Evolutionary conservation across 345 rosid genomes (phyloP).

Genomic region (Citrus trifoliata): DNA sequence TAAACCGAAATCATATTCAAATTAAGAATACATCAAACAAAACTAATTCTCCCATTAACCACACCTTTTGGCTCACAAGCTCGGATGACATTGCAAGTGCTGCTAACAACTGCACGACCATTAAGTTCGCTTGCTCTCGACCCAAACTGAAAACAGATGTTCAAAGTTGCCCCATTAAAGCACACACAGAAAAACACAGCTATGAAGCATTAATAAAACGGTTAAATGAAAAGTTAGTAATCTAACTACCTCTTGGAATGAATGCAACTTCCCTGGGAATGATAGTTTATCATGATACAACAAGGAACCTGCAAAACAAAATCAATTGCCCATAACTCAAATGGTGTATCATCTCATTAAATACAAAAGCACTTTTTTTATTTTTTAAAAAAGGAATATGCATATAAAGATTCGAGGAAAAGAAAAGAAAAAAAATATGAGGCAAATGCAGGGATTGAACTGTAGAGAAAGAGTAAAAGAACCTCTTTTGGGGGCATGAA

Average conservation of each 20-base stretch:
- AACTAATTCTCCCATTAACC: neutral
- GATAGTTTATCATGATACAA: conserved; percentile 9
- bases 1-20: neutral
- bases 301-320: conserved; percentile 17
- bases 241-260: conserved; percentile 21
- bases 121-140: conserved; percentile 24
- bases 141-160: conserved; percentile 25
- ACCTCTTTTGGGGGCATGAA: conserved; percentile 15
- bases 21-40: neutral
- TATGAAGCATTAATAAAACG: neutral
- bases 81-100: conserved; percentile 5
- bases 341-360: no score
- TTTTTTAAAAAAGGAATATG: neutral
- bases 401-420: neutral
- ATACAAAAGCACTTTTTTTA: neutral
- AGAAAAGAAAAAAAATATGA: neutral
- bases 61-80: conserved; percentile 29
- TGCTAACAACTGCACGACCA: conserved; percentile 25
- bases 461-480: neutral
- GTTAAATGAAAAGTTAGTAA: neutral
- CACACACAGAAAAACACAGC: neutral
- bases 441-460: neutral
- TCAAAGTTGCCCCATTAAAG: neutral
- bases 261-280: conserved; percentile 11
- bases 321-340: neutral